Percentiles rank a stretch among this genome's conserved stretches.
Evolutionary conservation across 179 eudicot genomes (phyloP).

Genomic region (Spergularia azorica): DNA sequence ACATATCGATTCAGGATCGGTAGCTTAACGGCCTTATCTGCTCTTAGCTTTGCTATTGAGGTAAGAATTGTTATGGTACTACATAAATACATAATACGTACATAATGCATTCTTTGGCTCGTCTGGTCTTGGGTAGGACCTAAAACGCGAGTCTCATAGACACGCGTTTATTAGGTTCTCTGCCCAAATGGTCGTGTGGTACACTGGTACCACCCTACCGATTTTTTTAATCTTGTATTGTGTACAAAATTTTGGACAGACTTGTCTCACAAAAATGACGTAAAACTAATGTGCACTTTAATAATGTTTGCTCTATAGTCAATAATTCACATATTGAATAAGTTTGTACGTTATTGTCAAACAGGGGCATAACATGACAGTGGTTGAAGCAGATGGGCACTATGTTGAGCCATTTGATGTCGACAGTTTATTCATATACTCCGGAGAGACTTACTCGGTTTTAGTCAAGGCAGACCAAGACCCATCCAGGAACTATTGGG

Average conservation of each 20-base stretch:
- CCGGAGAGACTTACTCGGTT: conserved; percentile 91
- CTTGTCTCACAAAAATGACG: too few species aligned
- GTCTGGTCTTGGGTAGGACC: too few species aligned
- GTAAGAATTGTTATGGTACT: conserved; percentile 24
- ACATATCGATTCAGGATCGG: conserved; percentile 66
- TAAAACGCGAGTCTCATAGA: too few species aligned
- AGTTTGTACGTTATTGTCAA: neutral
- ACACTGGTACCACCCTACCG: too few species aligned
- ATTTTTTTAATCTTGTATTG: too few species aligned
- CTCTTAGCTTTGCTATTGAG: conserved; percentile 80
- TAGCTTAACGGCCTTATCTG: conserved; percentile 67
- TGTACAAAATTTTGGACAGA: too few species aligned
- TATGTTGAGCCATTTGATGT: conserved; percentile 74
- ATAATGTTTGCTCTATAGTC: too few species aligned
- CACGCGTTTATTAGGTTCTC: too few species aligned
- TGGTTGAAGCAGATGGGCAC: conserved; percentile 82
- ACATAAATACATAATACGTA: too few species aligned
- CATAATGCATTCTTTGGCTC: too few species aligned
- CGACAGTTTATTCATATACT: conserved; percentile 68
- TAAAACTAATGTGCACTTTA: too few species aligned
- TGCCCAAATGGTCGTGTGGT: too few species aligned
- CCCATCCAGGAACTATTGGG: conserved; percentile 78
- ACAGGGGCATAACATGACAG: conserved; percentile 91
- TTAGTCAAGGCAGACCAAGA: conserved; percentile 66
- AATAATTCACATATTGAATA: neutral